Conservation (phyloP, 83 land plant species). For the Picea engelmannii region DNA sequence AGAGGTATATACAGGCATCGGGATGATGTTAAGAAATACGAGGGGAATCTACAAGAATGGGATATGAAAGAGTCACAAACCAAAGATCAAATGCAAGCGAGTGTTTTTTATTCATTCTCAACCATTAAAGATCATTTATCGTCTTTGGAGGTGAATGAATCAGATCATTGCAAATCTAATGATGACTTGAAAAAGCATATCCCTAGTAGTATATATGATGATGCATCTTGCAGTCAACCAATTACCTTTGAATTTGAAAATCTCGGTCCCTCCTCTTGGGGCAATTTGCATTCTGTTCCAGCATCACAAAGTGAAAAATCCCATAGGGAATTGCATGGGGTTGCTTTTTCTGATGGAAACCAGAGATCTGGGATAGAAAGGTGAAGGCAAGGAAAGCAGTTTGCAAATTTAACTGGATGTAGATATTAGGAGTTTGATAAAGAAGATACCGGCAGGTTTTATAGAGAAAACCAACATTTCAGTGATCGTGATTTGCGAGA, state of each 20-base stretch:
- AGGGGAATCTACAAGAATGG: conserved; percentile 7
- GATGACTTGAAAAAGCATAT: neutral
- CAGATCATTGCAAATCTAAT: neutral
- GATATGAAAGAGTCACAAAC: neutral
- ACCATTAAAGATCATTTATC: conserved; percentile 6
- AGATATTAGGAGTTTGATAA: neutral
- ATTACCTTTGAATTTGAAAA: neutral
- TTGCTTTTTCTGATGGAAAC: neutral
- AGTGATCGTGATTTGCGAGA: neutral
- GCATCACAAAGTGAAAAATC: neutral
- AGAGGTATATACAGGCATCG: too few species aligned
- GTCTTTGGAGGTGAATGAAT: conserved; percentile 1
- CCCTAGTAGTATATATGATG: neutral
- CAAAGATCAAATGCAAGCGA: neutral
- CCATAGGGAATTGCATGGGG: neutral
- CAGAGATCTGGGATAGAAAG: neutral
- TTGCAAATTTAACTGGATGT: neutral
- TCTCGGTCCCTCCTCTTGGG: neutral
- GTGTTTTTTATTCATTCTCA: conserved; percentile 1
- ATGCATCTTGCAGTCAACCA: neutral
- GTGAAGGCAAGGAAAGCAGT: neutral
- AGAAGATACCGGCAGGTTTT: neutral
- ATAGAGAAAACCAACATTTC: neutral
- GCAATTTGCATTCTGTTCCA: neutral
- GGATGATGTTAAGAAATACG: neutral